phyloP scores from a whole-genome alignment of 2,329 filamentous ascomycete genomes.

The Fusarium sp. region DNA sequence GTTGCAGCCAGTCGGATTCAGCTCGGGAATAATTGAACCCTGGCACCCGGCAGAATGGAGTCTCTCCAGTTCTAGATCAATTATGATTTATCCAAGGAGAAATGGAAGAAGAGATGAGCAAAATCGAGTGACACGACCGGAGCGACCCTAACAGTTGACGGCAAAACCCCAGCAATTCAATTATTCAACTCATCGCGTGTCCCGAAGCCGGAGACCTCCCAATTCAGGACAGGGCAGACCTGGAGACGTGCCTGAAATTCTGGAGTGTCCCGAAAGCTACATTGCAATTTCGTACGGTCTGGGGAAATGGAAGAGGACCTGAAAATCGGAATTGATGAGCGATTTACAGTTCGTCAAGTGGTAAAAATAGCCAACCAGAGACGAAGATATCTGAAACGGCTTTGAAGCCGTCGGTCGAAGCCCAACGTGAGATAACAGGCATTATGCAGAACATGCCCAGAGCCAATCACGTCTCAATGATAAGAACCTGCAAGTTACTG shows the following conservation, averaged over 20 bases:
- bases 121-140: slow-evolving; percentile 16
- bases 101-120: slow-evolving; percentile 13
- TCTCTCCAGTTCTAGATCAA: slow-evolving; percentile 11
- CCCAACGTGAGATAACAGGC: slow-evolving; percentile 47
- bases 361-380: slow-evolving; percentile 22
- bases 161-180: neutral
- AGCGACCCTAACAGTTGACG: slow-evolving; percentile 20
- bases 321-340: slow-evolving; percentile 41
- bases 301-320: slow-evolving; percentile 41
- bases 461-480: slow-evolving; percentile 48
- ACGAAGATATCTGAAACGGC: slow-evolving; percentile 33
- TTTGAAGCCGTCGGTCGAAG: slow-evolving; percentile 27
- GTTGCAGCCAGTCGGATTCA: slow-evolving; percentile 22
- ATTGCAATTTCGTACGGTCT: slow-evolving; percentile 29
- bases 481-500: slow-evolving; percentile 43
- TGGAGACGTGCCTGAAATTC: slow-evolving; percentile 30
- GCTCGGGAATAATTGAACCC: slow-evolving; percentile 39
- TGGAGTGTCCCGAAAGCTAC: slow-evolving; percentile 32
- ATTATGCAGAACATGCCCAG: slow-evolving; percentile 49
- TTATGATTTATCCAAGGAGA: slow-evolving; percentile 7
- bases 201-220: slow-evolving; percentile 30
- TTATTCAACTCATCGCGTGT: slow-evolving; percentile 6
- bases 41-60: slow-evolving; percentile 33
- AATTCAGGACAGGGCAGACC: slow-evolving; percentile 4
- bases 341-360: slow-evolving; percentile 38